These are phyloP conservation scores for Cyclocybe cylindracea DNA, from an alignment of 768 basidiomycete species.

Conservation along the genomic window DNA sequence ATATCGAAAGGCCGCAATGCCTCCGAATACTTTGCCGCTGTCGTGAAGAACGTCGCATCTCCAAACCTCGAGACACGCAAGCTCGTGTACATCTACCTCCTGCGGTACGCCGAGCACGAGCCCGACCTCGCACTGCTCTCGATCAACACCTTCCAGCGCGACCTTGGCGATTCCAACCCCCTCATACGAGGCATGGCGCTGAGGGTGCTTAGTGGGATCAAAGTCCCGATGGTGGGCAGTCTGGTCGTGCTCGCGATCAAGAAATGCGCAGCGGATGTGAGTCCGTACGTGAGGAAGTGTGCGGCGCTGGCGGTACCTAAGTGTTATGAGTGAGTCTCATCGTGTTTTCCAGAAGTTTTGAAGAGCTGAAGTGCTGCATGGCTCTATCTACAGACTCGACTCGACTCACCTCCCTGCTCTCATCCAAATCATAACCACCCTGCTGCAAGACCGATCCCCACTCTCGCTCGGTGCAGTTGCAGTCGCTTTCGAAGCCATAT, in stretches of 20 bases:
- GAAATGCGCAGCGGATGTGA: slow-evolving; percentile 89
- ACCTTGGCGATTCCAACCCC: slow-evolving; percentile 88
- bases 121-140: slow-evolving; percentile 94
- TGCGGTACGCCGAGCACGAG: slow-evolving; percentile 90
- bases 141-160: slow-evolving; percentile 98
- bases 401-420: slow-evolving; percentile 69
- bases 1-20: slow-evolving; percentile 93
- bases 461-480: slow-evolving; percentile 86
- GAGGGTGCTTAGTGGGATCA: slow-evolving; percentile 89
- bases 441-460: slow-evolving; percentile 76
- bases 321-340: slow-evolving; percentile 58
- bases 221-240: slow-evolving; percentile 84
- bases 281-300: slow-evolving; percentile 93
- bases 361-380: not conserved
- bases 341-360: not conserved
- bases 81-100: slow-evolving; percentile 95
- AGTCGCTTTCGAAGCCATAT: slow-evolving; percentile 84
- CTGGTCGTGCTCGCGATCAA: slow-evolving; percentile 87
- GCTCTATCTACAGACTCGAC: slow-evolving; percentile 59
- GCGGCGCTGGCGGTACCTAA: slow-evolving; percentile 90
- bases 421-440: slow-evolving; percentile 63
- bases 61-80: slow-evolving; percentile 93
- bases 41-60: slow-evolving; percentile 96
- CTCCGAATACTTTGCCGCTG: slow-evolving; percentile 92
- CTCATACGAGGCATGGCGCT: slow-evolving; percentile 97